phyloP scores from a whole-genome alignment of 2,329 filamentous ascomycete species.

The Blastomyces percursus region DNA sequence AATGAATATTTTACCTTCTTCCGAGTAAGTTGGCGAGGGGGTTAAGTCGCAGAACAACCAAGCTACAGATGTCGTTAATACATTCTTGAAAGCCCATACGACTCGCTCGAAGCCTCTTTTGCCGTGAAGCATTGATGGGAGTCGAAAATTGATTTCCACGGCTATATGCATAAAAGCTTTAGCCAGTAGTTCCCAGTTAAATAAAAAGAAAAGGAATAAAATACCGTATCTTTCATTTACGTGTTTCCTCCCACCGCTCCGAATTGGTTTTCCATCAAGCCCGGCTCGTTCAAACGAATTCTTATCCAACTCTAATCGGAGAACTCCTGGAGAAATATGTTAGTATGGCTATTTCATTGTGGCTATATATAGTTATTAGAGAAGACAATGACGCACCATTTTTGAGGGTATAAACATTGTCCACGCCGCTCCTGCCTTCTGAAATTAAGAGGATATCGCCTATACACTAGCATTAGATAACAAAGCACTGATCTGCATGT shows the following conservation, averaged over 20 bases:
- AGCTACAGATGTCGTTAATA: conserved; percentile 53
- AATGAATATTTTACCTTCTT: conserved; percentile 33
- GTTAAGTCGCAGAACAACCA: conserved; percentile 68
- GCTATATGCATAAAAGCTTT: conserved; percentile 38
- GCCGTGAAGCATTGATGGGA: conserved; percentile 66
- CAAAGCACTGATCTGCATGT: background rate
- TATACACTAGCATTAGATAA: conserved; percentile 25
- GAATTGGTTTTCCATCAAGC: conserved; percentile 58
- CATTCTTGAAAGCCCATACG: conserved; percentile 66
- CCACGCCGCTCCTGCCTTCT: conserved; percentile 57
- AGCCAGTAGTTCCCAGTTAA: conserved; percentile 7
- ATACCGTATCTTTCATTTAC: conserved; percentile 64
- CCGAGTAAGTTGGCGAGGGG: conserved; percentile 16
- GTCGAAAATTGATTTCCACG: conserved; percentile 64
- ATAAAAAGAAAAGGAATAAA: conserved; percentile 13
- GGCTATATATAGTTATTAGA: background rate
- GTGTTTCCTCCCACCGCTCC: conserved; percentile 49
- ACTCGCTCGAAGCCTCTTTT: conserved; percentile 74
- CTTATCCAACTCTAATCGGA: conserved; percentile 69
- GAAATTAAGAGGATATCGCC: conserved; percentile 77
- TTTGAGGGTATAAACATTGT: conserved; percentile 60
- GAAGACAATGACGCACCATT: conserved; percentile 45
- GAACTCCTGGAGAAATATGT: conserved; percentile 41
- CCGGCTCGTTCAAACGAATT: conserved; percentile 75
- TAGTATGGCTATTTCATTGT: background rate